Base-by-base conservation (phyloP, 148 eudicot genomes). In the Cornus controversa region DNA sequence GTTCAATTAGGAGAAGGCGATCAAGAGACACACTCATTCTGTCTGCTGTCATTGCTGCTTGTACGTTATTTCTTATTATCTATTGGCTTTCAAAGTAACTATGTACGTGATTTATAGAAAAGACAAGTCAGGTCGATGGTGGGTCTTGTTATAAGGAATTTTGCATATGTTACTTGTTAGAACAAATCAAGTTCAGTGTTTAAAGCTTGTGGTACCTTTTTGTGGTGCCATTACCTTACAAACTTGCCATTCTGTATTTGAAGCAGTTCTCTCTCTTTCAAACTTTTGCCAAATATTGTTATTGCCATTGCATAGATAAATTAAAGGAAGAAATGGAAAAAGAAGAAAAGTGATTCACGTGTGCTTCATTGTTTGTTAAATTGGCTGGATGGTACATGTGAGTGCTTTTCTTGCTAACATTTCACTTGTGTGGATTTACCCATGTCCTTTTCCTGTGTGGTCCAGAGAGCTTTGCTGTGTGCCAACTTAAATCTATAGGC, bases 41-140 rank as follows among this genome's bases (percentile, higher is more conserved):
- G 9, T 80, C 98, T 36, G 94, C 91, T 2, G 94, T 93, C 25
- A 93, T 93, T 54, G 96, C 98, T 1, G 96, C 88, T 67, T 91
- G 98, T 82, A 90, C 94, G 40, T 83, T 93, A 86, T 91, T 93
- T 81, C 91, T 93, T 67, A 91, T 93, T 18, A 89, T 91, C 82
- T 91, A 91, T 27, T 93, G 98, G 98, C 92, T 91, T 83, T 90
- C 98, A 28, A 93, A 93, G 81, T 93, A 87, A 90, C 57, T 62
- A 74, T 60, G 47, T 29, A 64, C 6, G 2, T 75, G 26, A 40
- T 65, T 75, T 65, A 60, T 9, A 40, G 15, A 20, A 36, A 76
- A 77, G 45, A 40, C 45, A 6, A 82, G 54, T 27, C n/a, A 14
- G 37, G 5, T 58, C 47, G 36, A 50, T 42, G 47, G 34, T 64